These are phyloP conservation scores for Melastoma candidum DNA, from an alignment of 441 rosid genomes.

Conservation along the genomic window DNA sequence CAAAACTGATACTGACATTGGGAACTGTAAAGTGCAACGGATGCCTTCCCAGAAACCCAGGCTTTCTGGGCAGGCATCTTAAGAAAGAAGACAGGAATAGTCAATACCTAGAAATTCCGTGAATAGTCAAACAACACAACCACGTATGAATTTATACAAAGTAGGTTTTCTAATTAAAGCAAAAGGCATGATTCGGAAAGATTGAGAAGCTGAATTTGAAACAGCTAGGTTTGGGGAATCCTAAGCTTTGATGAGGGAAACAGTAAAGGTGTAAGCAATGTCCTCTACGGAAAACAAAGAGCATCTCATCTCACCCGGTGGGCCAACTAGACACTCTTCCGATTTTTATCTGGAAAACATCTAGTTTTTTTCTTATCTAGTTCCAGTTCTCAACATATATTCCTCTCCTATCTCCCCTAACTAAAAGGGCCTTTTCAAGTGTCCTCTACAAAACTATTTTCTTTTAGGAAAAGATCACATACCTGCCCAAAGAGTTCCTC, in stretches of 20 bases:
- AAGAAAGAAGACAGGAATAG: no score
- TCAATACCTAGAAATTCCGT: no score
- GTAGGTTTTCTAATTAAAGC: slow-evolving; percentile 22
- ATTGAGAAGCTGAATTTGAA: slow-evolving; percentile 16
- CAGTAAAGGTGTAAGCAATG: slow-evolving; percentile 33
- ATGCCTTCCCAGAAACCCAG: no score
- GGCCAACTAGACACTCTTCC: slow-evolving; percentile 22
- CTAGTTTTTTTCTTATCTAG: slow-evolving; percentile 12
- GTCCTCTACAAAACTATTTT: slow-evolving; percentile 12
- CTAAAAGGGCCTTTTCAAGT: slow-evolving; percentile 23
- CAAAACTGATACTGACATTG: no score
- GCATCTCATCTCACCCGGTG: slow-evolving; percentile 24
- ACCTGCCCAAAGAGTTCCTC: slow-evolving; percentile 13
- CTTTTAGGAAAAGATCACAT: slow-evolving; percentile 11
- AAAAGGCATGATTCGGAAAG: neutral
- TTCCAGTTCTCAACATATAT: slow-evolving; percentile 27
- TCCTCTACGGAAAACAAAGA: slow-evolving; percentile 29
- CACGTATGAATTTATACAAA: slow-evolving; percentile 16
- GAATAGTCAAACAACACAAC: no score
- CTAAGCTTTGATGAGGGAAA: slow-evolving; percentile 31
- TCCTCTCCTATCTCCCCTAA: slow-evolving; percentile 17
- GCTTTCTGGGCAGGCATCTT: no score
- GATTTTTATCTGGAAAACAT: slow-evolving; percentile 15
- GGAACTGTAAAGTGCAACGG: no score
- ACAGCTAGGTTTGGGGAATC: slow-evolving; percentile 35